Evolutionary conservation across 2,329 filamentous ascomycete genomes (phyloP).

Genomic region (Ambrosiella beaveri): DNA sequence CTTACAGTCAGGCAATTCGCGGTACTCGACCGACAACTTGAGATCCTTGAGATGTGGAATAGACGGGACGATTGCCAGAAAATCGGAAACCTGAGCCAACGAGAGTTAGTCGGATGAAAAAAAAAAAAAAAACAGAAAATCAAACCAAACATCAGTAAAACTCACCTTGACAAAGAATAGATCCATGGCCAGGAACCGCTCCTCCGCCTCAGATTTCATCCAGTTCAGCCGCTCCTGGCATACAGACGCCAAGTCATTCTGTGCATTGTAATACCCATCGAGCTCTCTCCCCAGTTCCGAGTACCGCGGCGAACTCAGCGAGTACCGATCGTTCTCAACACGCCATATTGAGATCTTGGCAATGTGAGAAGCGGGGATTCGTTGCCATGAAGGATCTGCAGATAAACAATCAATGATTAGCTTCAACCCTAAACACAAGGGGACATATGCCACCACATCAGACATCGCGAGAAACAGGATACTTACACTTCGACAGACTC

Average conservation of each 20-base stretch:
- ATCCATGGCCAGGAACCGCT: slow-evolving; percentile 38
- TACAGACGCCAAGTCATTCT: slow-evolving; percentile 27
- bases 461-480: background rate
- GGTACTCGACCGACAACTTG: slow-evolving; percentile 39
- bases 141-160: background rate
- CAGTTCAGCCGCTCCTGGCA: slow-evolving; percentile 26
- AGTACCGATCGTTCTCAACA: slow-evolving; percentile 38
- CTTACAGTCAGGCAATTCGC: slow-evolving; percentile 38
- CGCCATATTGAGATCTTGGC: slow-evolving; percentile 45
- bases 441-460: background rate
- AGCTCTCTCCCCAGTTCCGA: slow-evolving; percentile 37
- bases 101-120: background rate
- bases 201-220: slow-evolving; percentile 32
- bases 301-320: slow-evolving; percentile 32
- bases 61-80: slow-evolving; percentile 40
- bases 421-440: background rate
- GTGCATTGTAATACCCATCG: slow-evolving; percentile 31
- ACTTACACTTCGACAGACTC: slow-evolving; percentile 40
- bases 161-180: slow-evolving; percentile 52
- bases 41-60: slow-evolving; percentile 41
- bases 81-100: slow-evolving; percentile 35
- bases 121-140: no score
- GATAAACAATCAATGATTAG: background rate
- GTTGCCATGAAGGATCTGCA: slow-evolving; percentile 43
- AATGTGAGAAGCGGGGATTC: slow-evolving; percentile 31